Conservation (phyloP, 164 flowering plant species). For the Piper betle region DNA sequence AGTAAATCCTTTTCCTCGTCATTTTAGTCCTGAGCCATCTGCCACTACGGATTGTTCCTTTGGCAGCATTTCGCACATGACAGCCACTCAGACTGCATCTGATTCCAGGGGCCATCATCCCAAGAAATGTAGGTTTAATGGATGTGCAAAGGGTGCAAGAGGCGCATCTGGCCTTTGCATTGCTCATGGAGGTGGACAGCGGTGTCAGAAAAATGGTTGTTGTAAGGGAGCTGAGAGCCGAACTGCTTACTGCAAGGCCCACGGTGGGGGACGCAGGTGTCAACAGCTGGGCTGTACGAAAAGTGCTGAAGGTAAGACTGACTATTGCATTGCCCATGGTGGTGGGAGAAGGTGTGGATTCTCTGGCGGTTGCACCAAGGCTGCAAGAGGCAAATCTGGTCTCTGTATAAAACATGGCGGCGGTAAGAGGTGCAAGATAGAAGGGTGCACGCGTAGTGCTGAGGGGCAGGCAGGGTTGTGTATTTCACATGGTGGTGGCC, state of each 20-base stretch:
- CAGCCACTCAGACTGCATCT: constrained; percentile 19
- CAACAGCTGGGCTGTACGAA: constrained; percentile 77
- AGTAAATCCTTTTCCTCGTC: neutral
- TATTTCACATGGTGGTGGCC: constrained; percentile 93
- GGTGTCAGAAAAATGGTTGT: constrained; percentile 87
- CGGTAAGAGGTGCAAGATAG: constrained; percentile 73
- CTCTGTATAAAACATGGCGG: constrained; percentile 91
- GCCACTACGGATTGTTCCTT: constrained; percentile 26
- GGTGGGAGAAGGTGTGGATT: constrained; percentile 59
- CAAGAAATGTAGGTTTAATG: constrained; percentile 52
- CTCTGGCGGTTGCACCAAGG: constrained; percentile 61
- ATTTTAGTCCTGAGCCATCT: constrained; percentile 34
- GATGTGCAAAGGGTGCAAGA: constrained; percentile 76
- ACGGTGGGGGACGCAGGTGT: constrained; percentile 87
- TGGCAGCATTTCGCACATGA: constrained; percentile 31
- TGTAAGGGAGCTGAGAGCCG: constrained; percentile 90
- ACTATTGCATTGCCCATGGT: constrained; percentile 63
- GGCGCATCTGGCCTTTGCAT: constrained; percentile 88
- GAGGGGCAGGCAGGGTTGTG: constrained; percentile 88
- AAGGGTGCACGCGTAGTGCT: constrained; percentile 78
- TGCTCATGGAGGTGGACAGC: constrained; percentile 96
- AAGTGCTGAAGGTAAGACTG: constrained; percentile 90
- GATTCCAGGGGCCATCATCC: constrained; percentile 30
- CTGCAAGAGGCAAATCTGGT: constrained; percentile 84
- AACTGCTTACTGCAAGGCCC: constrained; percentile 86